phyloP scores from a whole-genome alignment of 495 filamentous ascomycete species.

The Parmelia sp. region DNA sequence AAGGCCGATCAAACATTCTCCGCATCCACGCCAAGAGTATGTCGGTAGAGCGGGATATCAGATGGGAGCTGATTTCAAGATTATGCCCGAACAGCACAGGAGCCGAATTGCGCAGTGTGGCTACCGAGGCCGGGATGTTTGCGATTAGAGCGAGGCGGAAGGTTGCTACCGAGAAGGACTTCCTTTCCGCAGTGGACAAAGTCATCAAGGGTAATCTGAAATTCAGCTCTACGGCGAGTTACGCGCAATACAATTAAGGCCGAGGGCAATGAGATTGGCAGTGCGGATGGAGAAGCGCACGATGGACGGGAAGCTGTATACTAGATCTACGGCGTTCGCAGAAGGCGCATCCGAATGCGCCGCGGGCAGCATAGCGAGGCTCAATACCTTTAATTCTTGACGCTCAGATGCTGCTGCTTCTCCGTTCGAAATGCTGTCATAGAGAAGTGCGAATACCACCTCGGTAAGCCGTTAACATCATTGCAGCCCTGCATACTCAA shows the following conservation, averaged over 20 bases:
- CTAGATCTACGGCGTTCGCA: neutral
- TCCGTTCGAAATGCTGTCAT: neutral
- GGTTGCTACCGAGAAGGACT: slow-evolving; percentile 99
- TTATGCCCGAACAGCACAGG: slow-evolving; percentile 96
- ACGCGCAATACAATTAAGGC: slow-evolving; percentile 92
- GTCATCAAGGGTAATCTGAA: slow-evolving; percentile 99
- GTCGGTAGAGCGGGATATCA: slow-evolving; percentile 96
- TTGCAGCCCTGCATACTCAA: neutral
- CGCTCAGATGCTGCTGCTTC: neutral
- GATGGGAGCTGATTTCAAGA: slow-evolving; percentile 96
- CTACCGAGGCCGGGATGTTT: slow-evolving; percentile 99
- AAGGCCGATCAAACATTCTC: slow-evolving; percentile 94
- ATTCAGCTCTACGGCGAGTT: slow-evolving; percentile 97
- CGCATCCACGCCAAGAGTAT: slow-evolving; percentile 99
- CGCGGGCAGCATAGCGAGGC: neutral
- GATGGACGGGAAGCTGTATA: neutral
- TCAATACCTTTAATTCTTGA: neutral
- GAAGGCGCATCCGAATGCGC: neutral
- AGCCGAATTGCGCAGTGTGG: slow-evolving; percentile 89
- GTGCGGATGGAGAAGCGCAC: neutral
- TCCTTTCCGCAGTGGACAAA: slow-evolving; percentile 95
- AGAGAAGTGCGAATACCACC: neutral
- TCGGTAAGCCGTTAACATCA: neutral
- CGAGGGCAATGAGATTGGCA: neutral
- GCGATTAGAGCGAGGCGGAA: slow-evolving; percentile 94